Evolutionary conservation across 140 eudicot genomes (phyloP).

Genomic region (Erigeron philadelphicus): DNA sequence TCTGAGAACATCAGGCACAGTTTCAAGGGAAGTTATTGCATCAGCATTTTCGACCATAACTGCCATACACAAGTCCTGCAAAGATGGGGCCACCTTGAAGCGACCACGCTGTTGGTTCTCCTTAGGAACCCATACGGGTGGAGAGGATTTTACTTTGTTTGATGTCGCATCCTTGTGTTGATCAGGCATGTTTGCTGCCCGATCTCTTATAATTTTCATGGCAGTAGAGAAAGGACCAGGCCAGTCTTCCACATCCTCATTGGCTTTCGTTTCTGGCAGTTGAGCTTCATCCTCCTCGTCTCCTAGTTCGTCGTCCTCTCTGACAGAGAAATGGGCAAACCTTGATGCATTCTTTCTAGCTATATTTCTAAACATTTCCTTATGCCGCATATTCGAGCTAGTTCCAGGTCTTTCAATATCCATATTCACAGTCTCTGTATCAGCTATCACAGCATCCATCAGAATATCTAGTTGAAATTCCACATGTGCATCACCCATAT

Average conservation of each 20-base stretch:
- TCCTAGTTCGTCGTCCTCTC: conserved; percentile 33
- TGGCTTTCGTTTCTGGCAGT: conserved; percentile 25
- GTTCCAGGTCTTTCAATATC: conserved; percentile 6
- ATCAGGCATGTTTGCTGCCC: conserved; percentile 31
- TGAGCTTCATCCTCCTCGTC: conserved; percentile 50
- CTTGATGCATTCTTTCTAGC: conserved; percentile 61
- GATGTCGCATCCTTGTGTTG: conserved; percentile 21
- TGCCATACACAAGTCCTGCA: conserved; percentile 54
- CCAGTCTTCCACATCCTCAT: conserved; percentile 61
- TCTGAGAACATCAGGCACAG: conserved; percentile 67
- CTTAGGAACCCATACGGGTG: conserved; percentile 58
- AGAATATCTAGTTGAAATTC: conserved; percentile 5
- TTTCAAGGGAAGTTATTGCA: conserved; percentile 65
- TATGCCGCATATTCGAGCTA: conserved; percentile 6
- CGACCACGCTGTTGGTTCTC: conserved; percentile 20
- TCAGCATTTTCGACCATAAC: conserved; percentile 65
- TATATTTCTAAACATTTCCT: conserved; percentile 37
- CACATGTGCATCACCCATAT: background rate
- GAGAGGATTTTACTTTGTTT: conserved; percentile 25
- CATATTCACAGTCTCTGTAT: background rate
- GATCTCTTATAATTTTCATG: conserved; percentile 71
- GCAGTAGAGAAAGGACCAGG: conserved; percentile 98
- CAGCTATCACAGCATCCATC: conserved; percentile 20
- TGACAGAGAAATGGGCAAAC: conserved; percentile 60
- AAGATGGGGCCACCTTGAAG: conserved; percentile 40